Base-by-base conservation (phyloP, 352 stramenopile species). In the Pythium vanterpoolii region DNA sequence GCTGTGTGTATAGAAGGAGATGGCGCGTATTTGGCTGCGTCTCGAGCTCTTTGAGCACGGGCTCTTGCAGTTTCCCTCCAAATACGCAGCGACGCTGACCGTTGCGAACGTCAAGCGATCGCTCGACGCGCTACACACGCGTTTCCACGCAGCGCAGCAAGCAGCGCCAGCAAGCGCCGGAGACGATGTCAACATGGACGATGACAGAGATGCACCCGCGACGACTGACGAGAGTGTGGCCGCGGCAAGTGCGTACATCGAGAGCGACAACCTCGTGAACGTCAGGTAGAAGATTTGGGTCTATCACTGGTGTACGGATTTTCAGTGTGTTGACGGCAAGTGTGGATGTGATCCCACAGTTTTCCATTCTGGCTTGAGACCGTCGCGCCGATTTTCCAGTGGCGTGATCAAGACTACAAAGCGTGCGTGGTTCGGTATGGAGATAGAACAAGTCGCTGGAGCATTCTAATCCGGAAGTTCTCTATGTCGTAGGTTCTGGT, bases 41-140 rank as follows among this genome's bases (percentile, higher is more conserved):
- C 63, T 94, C 24, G 85, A 94, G 72, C 80, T 94, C 47, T 92
- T 94, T 60, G 85, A 94, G 76, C 73, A 90, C n/a, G 83, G 83
- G 23, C 56, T 91, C 21, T 54, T 94, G 58, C 75, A 81, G 50
- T 63, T 94, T 51, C 82, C 83, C 38, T 89, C 81, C 62, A 89
- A 89, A 47, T 77, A 85, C 60, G 66, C 80, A 18, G 63, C 72
- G 7, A 83, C 78, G 28, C 65, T 92, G 18, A 91, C 82, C 18
- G 51, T 90, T 34, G 52, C 63, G 24, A 87, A 88, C 46, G 77
- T 89, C 21, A 80, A 77, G 59, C 72, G 73, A 38, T 81, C 74
- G 36, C 66, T 92, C 28, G 72, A 87, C 34, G 72, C 76, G 8
- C 60, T 93, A 16, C 80, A 90, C 52, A 52, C 46, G 51, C 78